Percentiles rank a stretch among this genome's conserved stretches.
phyloP scores from a whole-genome alignment of 345 rosid species.

The Orychophragmus violaceus region DNA sequence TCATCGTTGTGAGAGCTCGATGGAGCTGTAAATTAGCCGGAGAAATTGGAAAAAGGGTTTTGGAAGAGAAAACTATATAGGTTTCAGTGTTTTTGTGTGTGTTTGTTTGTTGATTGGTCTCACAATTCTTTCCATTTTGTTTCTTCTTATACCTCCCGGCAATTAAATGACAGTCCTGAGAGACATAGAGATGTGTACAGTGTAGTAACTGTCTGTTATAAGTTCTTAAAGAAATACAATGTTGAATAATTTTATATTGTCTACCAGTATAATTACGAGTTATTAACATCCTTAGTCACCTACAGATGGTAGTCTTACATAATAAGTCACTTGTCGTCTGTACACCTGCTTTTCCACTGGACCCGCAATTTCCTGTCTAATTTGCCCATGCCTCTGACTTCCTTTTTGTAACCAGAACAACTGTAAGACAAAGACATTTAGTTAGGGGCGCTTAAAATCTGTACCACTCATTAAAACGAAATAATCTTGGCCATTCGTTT shows the following conservation, averaged over 20 bases:
- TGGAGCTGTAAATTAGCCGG: slow-evolving; percentile 16
- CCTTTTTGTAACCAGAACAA: no score
- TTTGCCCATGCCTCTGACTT: no score
- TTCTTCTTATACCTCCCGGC: slow-evolving; percentile 3
- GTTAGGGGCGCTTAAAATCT: no score
- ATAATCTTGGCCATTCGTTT: no score
- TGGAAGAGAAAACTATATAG: slow-evolving; percentile 15
- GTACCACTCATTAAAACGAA: no score
- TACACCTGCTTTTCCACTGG: no score
- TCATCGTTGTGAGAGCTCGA: slow-evolving; percentile 13
- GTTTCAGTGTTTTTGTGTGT: slow-evolving; percentile 6
- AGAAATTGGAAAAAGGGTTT: background rate
- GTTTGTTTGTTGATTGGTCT: slow-evolving; percentile 1
- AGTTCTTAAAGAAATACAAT: slow-evolving; percentile 3
- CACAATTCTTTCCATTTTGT: slow-evolving; percentile 1
- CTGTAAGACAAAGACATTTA: no score
- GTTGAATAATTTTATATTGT: slow-evolving; percentile 17
- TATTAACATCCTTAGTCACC: no score
- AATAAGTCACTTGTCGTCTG: no score
- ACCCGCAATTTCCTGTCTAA: no score
- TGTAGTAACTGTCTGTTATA: slow-evolving; percentile 22
- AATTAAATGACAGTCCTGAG: slow-evolving; percentile 7
- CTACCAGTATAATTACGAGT: no score
- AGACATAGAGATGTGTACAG: slow-evolving; percentile 23
- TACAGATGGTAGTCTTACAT: no score